phyloP scores from a whole-genome alignment of 768 basidiomycete species.

The Kondoa malvinella region DNA sequence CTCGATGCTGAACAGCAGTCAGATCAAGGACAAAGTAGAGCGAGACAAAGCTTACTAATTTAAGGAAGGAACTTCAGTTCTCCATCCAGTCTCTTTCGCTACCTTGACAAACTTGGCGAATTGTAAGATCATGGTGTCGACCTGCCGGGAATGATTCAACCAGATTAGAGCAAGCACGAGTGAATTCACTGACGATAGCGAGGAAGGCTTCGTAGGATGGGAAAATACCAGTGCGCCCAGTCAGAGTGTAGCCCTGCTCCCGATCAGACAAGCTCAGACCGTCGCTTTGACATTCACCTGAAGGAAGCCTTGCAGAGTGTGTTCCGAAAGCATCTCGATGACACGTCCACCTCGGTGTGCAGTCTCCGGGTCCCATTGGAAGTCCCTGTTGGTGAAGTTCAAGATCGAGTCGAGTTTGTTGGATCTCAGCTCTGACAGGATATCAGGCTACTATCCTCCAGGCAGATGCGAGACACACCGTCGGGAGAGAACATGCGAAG shows the following conservation, averaged over 20 bases:
- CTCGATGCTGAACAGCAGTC: no score
- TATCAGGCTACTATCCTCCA: background rate
- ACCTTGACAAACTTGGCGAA: conserved; percentile 80
- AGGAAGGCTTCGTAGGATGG: conserved; percentile 84
- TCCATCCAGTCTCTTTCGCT: conserved; percentile 46
- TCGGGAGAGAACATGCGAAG: conserved; percentile 89
- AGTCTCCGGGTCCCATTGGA: conserved; percentile 60
- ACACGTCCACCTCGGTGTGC: conserved; percentile 57
- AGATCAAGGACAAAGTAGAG: no score
- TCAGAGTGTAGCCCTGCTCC: conserved; percentile 82
- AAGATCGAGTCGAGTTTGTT: conserved; percentile 76
- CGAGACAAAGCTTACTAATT: no score
- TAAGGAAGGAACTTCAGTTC: conserved; percentile 50
- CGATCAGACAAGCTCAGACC: no score
- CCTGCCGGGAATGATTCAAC: background rate
- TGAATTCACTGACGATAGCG: conserved; percentile 70
- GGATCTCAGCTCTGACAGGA: conserved; percentile 46
- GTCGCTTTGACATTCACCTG: no score
- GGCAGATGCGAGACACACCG: background rate
- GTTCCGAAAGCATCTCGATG: conserved; percentile 74
- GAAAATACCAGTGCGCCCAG: conserved; percentile 58
- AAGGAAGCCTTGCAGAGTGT: conserved; percentile 79
- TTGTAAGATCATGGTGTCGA: conserved; percentile 18
- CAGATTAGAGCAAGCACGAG: conserved; percentile 27
- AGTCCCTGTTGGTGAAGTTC: conserved; percentile 43